Conservation (phyloP, 768 basidiomycete species). For the Leccinum boreale region DNA sequence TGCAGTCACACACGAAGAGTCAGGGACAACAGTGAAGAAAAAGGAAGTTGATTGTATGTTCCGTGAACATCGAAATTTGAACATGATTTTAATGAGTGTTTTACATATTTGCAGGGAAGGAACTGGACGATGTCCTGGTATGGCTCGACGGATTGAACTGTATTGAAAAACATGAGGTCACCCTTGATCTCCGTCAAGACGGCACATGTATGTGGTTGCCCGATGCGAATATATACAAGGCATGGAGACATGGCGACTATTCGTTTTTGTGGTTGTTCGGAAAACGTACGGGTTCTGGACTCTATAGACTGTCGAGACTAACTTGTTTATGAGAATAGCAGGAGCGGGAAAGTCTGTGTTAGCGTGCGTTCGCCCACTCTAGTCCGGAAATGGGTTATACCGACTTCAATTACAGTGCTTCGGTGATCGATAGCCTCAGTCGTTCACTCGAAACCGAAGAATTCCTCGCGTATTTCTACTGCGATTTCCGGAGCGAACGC, state of each 20-base stretch:
- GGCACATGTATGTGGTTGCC: background rate
- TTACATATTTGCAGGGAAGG: background rate
- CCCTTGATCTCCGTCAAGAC: background rate
- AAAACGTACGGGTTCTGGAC: background rate
- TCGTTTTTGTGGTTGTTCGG: background rate
- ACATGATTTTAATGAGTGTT: background rate
- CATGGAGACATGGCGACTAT: background rate
- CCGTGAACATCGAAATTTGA: background rate
- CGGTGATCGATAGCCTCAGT: background rate
- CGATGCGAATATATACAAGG: background rate
- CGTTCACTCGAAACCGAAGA: background rate
- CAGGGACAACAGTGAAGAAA: background rate
- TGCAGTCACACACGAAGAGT: background rate
- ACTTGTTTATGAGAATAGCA: background rate
- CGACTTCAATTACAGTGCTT: background rate
- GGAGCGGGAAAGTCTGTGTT: background rate
- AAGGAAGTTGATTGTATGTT: background rate
- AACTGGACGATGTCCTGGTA: background rate
- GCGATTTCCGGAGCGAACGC: background rate
- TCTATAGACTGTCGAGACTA: background rate
- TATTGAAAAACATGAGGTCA: background rate
- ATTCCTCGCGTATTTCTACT: background rate
- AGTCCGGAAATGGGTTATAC: background rate
- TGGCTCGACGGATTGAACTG: slow-evolving; percentile 1
- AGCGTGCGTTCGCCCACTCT: background rate